These are phyloP conservation scores for Phytophthora tubulina DNA, from an alignment of 352 stramenopile genomes.

Conservation along the genomic window DNA sequence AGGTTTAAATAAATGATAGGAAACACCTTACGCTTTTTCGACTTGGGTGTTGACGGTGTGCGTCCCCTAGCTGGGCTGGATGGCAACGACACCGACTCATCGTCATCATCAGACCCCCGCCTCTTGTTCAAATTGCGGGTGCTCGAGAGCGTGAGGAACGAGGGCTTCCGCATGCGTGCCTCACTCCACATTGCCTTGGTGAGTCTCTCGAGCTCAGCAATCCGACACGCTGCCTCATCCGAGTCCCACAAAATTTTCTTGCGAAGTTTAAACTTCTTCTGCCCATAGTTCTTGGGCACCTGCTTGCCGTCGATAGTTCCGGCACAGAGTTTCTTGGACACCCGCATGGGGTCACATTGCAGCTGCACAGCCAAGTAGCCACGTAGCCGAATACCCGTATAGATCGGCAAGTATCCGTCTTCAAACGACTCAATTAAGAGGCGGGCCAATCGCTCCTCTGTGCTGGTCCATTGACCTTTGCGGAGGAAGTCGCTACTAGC, in stretches of 20 bases:
- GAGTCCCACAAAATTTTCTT: constrained; percentile 69
- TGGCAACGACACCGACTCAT: constrained; percentile 15
- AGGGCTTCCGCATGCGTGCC: constrained; percentile 53
- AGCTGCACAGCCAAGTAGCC: constrained; percentile 82
- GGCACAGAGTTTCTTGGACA: constrained; percentile 85
- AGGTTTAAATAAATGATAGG: constrained; percentile 88
- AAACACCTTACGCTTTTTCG: constrained; percentile 71
- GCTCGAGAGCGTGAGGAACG: constrained; percentile 72
- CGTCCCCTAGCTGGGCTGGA: constrained; percentile 40
- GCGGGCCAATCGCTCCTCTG: constrained; percentile 66
- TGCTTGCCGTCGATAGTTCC: constrained; percentile 72
- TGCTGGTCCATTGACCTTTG: constrained; percentile 80
- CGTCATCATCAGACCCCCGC: constrained; percentile 25
- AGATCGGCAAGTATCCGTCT: constrained; percentile 77
- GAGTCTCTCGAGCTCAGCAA: constrained; percentile 59
- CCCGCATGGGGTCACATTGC: constrained; percentile 84
- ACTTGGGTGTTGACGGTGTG: constrained; percentile 44
- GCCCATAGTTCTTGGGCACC: constrained; percentile 82
- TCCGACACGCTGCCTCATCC: constrained; percentile 49
- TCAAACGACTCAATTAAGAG: constrained; percentile 80
- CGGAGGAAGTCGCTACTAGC: constrained; percentile 71
- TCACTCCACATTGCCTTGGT: constrained; percentile 70
- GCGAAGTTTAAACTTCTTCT: constrained; percentile 81
- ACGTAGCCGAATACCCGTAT: constrained; percentile 76
- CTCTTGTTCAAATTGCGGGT: constrained; percentile 54